A percentile compares a stretch with the other conserved stretches of the same genome.
These are phyloP conservation scores for Backusella parvicylindrica DNA, from an alignment of 192 early-diverging fungal genomes.

Conservation along the genomic window DNA sequence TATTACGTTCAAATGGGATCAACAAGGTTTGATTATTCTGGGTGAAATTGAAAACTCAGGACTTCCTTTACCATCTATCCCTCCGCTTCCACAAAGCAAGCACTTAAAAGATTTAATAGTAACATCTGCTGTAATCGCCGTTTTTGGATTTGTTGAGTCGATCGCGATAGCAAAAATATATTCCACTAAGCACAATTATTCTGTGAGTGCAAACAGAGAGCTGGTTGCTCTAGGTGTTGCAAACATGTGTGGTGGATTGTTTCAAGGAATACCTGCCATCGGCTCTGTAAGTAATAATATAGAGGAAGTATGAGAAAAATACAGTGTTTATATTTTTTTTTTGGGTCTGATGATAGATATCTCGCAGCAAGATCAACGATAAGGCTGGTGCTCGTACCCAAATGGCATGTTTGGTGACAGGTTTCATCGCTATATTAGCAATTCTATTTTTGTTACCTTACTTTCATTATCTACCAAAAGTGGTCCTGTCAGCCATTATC, in stretches of 20 bases:
- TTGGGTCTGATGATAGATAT: constrained; percentile 42
- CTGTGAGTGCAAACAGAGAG: constrained; percentile 95
- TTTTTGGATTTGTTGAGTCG: constrained; percentile 97
- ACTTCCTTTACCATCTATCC: constrained; percentile 58
- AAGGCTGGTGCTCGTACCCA: constrained; percentile 84
- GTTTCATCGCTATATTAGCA: constrained; percentile 67
- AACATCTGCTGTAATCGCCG: constrained; percentile 86
- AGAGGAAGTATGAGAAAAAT: neutral
- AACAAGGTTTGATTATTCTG: constrained; percentile 72
- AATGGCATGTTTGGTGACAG: constrained; percentile 80
- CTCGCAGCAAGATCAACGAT: constrained; percentile 90
- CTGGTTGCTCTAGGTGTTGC: constrained; percentile 84
- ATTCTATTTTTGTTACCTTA: constrained; percentile 76
- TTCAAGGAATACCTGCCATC: constrained; percentile 46
- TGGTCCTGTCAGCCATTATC: constrained; percentile 64
- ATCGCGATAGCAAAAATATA: constrained; percentile 94
- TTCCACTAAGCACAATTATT: constrained; percentile 86
- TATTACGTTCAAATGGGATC: constrained; percentile 62
- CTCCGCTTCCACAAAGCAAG: constrained; percentile 55
- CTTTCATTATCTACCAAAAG: constrained; percentile 29
- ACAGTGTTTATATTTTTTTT: neutral
- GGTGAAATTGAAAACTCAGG: constrained; percentile 68
- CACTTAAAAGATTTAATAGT: constrained; percentile 71
- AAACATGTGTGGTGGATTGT: constrained; percentile 79
- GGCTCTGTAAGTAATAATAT: constrained; percentile 21